These are phyloP conservation scores for Styphnolobium japonicum DNA, from an alignment of 306 rosid species.

Conservation along the genomic window DNA sequence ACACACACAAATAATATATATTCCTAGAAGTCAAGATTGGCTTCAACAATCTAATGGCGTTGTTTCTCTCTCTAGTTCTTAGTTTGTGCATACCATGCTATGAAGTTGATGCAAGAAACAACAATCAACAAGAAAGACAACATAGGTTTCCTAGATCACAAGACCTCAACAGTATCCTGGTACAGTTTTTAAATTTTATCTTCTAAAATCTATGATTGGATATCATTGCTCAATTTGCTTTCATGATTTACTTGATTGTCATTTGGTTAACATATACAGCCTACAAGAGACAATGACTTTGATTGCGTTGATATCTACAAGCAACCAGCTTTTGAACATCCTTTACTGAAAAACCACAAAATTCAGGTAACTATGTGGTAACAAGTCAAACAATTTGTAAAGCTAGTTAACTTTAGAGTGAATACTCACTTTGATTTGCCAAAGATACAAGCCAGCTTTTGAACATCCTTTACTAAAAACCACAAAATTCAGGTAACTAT, in stretches of 20 bases:
- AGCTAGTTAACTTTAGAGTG: too few relatives aligned
- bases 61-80: neutral
- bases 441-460: too few relatives aligned
- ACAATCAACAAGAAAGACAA: neutral
- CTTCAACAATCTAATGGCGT: neutral
- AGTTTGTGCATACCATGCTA: neutral
- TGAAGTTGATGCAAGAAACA: neutral
- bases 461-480: too few relatives aligned
- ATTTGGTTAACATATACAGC: neutral
- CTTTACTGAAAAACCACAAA: neutral
- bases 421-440: too few relatives aligned
- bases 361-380: neutral
- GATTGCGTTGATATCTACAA: conserved; percentile 2
- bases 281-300: neutral
- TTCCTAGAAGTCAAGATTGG: neutral
- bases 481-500: too few relatives aligned
- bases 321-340: neutral
- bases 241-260: neutral
- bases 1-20: too few relatives aligned
- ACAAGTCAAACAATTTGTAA: neutral
- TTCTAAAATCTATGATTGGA: neutral
- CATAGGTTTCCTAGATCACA: neutral
- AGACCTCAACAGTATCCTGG: neutral
- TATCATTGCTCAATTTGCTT: neutral
- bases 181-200: neutral